Evolutionary conservation across 441 rosid genomes (phyloP), one percentile per base, ranked within the genome.

Genomic region (Sinapis alba): DNA sequence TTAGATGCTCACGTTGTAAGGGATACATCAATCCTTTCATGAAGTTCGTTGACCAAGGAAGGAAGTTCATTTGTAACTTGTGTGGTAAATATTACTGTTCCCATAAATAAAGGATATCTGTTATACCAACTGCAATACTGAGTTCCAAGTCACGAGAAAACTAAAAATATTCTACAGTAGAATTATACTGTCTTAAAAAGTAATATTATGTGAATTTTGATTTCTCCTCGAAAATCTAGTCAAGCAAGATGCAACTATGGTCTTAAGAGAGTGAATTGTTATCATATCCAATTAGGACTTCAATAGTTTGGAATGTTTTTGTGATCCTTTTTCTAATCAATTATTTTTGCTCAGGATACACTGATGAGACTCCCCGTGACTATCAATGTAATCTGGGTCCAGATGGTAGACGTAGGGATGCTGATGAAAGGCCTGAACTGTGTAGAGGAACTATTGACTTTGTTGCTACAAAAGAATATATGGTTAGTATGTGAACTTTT

Each of bases 371-470:
- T 71, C 98, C 98, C 20, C 95, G 90, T 68, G 99, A 92, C 77
- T 94, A 94, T 73, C 95, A 84, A 67, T 94, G 98, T 89, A 89
- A 94, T 83, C 87, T 92, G 67, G 98, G 99, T 78, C 99, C 98
- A 43, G 96, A 94, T 88, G 99, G 99, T 70, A 86, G 91, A 75
- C 99, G 96, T 41, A 90, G 99, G 79, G 99, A 94, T 86, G 97
- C 97, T 71, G 92, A 94, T 84, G 97, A 94, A 73, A 94, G 99
- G 85, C 97, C 99, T 54, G 99, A 94, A 85, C 86, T 94, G 62
- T 94, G 97, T 78, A 85, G 93, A 79, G 99, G 99, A 76, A 84
- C 96, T 5, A 98, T 94, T 77, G 99, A 94, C 81, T 92, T 94
- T 84, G 91, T 87, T 69, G 97, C 98, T 66, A 73, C 98, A n/a